A percentile compares a stretch with the other conserved stretches of the same genome.
phyloP scores from a whole-genome alignment of 805 yeast species.

The Saccharomycopsis schoenii region DNA sequence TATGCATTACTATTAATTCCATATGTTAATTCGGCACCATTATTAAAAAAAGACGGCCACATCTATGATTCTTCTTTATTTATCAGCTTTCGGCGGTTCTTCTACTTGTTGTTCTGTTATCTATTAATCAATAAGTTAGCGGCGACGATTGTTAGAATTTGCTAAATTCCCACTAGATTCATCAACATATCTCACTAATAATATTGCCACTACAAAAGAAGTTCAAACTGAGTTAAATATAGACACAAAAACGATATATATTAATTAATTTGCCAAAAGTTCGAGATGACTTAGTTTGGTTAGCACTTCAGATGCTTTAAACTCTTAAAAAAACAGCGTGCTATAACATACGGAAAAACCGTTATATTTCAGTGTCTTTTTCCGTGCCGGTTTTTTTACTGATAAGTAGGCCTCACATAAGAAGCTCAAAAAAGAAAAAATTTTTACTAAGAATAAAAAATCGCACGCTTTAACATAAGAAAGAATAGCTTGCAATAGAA shows the following conservation, averaged over 20 bases:
- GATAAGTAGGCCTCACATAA: not conserved
- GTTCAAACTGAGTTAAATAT: too few species aligned
- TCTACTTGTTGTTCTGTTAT: not conserved
- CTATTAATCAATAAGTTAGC: too few species aligned
- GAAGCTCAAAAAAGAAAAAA: not conserved
- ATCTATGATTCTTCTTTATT: not conserved
- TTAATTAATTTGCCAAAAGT: not conserved
- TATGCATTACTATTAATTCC: slow-evolving; percentile 9
- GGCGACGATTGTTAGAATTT: not conserved
- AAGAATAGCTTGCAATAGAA: not conserved
- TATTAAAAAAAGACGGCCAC: slow-evolving; percentile 11
- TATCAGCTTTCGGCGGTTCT: not conserved
- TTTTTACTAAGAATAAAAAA: not conserved
- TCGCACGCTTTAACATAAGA: not conserved
- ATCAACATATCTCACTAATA: not conserved
- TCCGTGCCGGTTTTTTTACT: not conserved
- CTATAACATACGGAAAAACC: not conserved
- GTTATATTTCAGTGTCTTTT: too few species aligned
- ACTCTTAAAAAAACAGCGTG: not conserved
- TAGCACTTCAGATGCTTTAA: not conserved
- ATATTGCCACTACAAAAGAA: not conserved
- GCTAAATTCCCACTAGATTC: not conserved
- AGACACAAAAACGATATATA: too few species aligned
- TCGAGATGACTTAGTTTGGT: not conserved
- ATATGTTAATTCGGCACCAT: slow-evolving; percentile 8